Evolutionary conservation across 2,329 filamentous ascomycete genomes (phyloP).

Genomic region (Geosmithia flava): DNA sequence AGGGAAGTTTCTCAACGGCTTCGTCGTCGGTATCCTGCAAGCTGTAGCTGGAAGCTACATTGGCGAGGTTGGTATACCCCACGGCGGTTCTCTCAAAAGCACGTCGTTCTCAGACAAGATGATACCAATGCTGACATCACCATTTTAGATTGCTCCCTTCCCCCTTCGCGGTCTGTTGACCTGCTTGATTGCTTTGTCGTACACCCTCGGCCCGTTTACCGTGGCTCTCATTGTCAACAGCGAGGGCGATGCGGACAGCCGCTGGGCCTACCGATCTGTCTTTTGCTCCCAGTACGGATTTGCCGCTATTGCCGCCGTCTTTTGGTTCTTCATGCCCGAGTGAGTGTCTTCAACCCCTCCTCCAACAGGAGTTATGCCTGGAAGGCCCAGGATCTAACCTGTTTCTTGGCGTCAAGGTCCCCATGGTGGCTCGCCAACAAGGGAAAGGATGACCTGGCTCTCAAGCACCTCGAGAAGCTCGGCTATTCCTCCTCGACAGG

Average conservation of each 20-base stretch:
- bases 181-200: conserved; percentile 14
- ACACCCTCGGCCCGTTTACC: conserved; percentile 16
- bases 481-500: conserved; percentile 14
- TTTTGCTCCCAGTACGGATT: conserved; percentile 21
- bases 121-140: background rate
- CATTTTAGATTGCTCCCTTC: conserved; percentile 12
- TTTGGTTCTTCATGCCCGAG: conserved; percentile 26
- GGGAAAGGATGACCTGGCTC: conserved; percentile 18
- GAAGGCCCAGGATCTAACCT: background rate
- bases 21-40: conserved; percentile 16
- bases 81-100: no score
- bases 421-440: conserved; percentile 25
- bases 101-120: no score
- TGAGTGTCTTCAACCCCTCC: conserved; percentile 6
- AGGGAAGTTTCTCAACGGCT: conserved; percentile 28
- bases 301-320: conserved; percentile 12
- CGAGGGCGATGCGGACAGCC: conserved; percentile 10
- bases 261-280: conserved; percentile 19
- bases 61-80: conserved; percentile 12
- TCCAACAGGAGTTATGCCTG: background rate
- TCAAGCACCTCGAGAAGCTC: conserved; percentile 19
- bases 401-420: conserved; percentile 6
- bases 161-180: conserved; percentile 15
- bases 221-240: conserved; percentile 18
- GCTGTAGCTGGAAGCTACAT: conserved; percentile 16